Percentiles rank a stretch among this genome's conserved stretches.
These are phyloP conservation scores for Cyberlindnera misumaiensis DNA, from an alignment of 805 yeast species.

Conservation along the genomic window DNA sequence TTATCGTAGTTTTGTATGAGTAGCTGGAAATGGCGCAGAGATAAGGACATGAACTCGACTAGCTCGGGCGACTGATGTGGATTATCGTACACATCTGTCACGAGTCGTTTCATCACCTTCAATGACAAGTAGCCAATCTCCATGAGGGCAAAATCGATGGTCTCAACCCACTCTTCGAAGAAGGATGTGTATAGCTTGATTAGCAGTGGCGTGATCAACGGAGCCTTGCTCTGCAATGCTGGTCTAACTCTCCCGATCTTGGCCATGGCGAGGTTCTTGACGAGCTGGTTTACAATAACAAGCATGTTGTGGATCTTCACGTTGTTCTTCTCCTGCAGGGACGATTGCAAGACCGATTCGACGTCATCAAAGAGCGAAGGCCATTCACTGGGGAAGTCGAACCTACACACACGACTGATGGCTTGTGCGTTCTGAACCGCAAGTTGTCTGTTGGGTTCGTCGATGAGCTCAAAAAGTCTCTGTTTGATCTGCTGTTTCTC, in stretches of 20 bases:
- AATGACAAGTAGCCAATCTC: slow-evolving; percentile 73
- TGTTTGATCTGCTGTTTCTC: slow-evolving; percentile 63
- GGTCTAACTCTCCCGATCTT: slow-evolving; percentile 78
- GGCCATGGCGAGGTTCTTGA: slow-evolving; percentile 68
- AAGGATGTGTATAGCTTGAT: slow-evolving; percentile 51
- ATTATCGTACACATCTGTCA: slow-evolving; percentile 69
- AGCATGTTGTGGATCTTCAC: slow-evolving; percentile 56
- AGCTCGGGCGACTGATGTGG: slow-evolving; percentile 56
- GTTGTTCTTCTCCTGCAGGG: slow-evolving; percentile 37
- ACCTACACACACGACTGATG: slow-evolving; percentile 66
- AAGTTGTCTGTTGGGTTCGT: slow-evolving; percentile 69
- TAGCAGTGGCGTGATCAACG: slow-evolving; percentile 52
- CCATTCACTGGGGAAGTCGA: slow-evolving; percentile 88
- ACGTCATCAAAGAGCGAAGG: slow-evolving; percentile 68
- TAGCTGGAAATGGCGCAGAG: slow-evolving; percentile 53
- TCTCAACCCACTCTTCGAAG: slow-evolving; percentile 56
- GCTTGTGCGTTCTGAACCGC: slow-evolving; percentile 82
- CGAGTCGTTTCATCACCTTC: slow-evolving; percentile 65
- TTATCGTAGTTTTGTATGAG: slow-evolving; percentile 49
- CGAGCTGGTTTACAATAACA: slow-evolving; percentile 65
- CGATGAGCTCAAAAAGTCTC: slow-evolving; percentile 50
- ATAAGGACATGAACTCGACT: slow-evolving; percentile 49
- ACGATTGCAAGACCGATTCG: slow-evolving; percentile 36
- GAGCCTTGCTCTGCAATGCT: slow-evolving; percentile 68
- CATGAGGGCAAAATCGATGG: slow-evolving; percentile 44